A percentile compares a stretch with the other conserved stretches of the same genome.
Conservation (phyloP, 1,284 basidiomycete species). For the Vanrija sp. region DNA sequence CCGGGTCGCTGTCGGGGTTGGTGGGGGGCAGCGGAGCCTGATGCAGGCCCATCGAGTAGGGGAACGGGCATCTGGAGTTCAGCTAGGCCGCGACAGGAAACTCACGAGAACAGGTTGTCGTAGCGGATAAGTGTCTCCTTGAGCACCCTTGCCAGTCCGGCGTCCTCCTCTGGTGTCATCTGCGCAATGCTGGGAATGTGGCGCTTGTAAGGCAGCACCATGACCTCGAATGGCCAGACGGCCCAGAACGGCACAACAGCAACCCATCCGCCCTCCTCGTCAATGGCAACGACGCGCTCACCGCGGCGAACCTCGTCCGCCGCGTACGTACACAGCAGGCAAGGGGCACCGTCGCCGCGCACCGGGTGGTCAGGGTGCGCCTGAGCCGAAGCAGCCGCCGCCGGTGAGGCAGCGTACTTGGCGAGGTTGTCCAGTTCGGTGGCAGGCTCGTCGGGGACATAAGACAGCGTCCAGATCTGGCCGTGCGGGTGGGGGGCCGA, state of each 20-base stretch:
- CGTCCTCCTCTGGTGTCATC: constrained; percentile 61
- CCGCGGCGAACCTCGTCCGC: constrained; percentile 61
- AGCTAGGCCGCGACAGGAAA: background rate
- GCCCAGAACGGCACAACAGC: constrained; percentile 96
- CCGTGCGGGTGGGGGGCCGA: constrained; percentile 95
- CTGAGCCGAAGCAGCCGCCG: constrained; percentile 36
- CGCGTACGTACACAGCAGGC: constrained; percentile 81
- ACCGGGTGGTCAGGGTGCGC: constrained; percentile 6
- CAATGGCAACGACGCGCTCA: constrained; percentile 62
- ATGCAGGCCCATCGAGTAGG: constrained; percentile 95
- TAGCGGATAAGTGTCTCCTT: constrained; percentile 68
- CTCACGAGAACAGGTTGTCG: constrained; percentile 72
- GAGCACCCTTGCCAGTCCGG: constrained; percentile 63
- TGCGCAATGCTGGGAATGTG: constrained; percentile 69
- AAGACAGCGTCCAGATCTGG: constrained; percentile 81
- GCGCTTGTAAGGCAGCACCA: constrained; percentile 73
- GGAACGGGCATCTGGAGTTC: constrained; percentile 64
- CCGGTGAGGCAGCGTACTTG: constrained; percentile 51
- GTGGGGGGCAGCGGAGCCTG: constrained; percentile 63
- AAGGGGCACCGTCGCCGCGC: constrained; percentile 58
- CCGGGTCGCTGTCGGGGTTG: constrained; percentile 47
- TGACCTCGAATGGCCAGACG: constrained; percentile 86
- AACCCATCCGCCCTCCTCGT: constrained; percentile 72
- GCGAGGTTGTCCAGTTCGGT: constrained; percentile 62
- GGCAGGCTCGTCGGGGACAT: constrained; percentile 66